A percentile compares a stretch with the other conserved stretches of the same genome.
Evolutionary conservation across 768 basidiomycete genomes (phyloP).

Genomic region (Lentinus brumalis): DNA sequence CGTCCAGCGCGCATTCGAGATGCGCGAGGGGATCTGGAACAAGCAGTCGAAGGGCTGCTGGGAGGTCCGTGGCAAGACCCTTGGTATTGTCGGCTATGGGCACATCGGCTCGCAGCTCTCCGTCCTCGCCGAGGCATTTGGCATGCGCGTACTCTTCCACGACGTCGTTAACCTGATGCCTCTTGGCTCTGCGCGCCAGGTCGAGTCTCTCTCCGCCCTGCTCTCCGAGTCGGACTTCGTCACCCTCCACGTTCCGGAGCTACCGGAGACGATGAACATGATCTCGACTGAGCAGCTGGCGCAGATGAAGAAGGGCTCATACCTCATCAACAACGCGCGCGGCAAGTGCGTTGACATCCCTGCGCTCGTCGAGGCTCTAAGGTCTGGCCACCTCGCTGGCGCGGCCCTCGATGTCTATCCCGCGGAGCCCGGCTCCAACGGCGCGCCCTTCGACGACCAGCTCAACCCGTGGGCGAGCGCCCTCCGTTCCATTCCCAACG

Average conservation of each 20-base stretch:
- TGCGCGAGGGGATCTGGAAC: constrained; percentile 94
- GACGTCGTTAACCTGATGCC: constrained; percentile 98
- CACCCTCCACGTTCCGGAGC: constrained; percentile 94
- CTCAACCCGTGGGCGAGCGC: constrained; percentile 83
- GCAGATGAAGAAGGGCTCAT: constrained; percentile 94
- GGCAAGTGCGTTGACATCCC: constrained; percentile 95
- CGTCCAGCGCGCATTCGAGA: constrained; percentile 84
- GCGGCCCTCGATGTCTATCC: constrained; percentile 96
- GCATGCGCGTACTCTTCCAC: constrained; percentile 93
- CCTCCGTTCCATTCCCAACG: constrained; percentile 78
- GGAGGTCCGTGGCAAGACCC: constrained; percentile 96
- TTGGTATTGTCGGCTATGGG: constrained; percentile 97
- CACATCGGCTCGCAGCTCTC: constrained; percentile 98
- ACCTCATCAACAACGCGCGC: constrained; percentile 97
- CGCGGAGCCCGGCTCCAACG: constrained; percentile 89
- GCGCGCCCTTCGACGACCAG: constrained; percentile 84
- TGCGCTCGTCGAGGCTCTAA: constrained; percentile 77
- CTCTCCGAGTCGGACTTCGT: constrained; percentile 88
- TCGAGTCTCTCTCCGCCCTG: constrained; percentile 75
- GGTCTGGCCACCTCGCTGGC: constrained; percentile 87
- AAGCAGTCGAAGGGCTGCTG: constrained; percentile 98
- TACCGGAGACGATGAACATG: constrained; percentile 94
- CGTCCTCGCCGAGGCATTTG: constrained; percentile 94
- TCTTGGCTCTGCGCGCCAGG: constrained; percentile 88
- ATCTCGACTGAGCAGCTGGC: constrained; percentile 75